Evolutionary conservation across 805 yeast species (phyloP).

Genomic region (Ogataea wickerhamii): DNA sequence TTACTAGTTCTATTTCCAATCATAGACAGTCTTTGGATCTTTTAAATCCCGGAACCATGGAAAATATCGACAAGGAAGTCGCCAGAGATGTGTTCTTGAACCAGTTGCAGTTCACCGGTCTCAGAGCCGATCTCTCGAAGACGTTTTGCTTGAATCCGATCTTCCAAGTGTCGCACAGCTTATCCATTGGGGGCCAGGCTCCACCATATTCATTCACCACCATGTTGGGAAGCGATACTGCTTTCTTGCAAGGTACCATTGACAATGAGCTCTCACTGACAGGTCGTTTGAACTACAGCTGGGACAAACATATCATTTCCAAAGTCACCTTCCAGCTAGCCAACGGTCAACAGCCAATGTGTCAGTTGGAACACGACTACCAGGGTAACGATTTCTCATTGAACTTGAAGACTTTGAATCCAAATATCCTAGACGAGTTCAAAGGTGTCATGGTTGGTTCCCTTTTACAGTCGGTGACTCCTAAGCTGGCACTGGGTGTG

Average conservation of each 20-base stretch:
- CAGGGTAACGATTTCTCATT: conserved; percentile 85
- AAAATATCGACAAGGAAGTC: conserved; percentile 90
- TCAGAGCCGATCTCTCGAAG: conserved; percentile 94
- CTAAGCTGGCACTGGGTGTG: conserved; percentile 81
- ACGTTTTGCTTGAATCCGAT: conserved; percentile 88
- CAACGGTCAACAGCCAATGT: conserved; percentile 86
- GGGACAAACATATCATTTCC: conserved; percentile 75
- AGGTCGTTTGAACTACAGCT: conserved; percentile 88
- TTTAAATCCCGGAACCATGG: conserved; percentile 91
- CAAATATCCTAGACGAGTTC: conserved; percentile 72
- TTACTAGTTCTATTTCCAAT: conserved; percentile 63
- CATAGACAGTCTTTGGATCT: conserved; percentile 82
- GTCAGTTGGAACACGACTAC: conserved; percentile 94
- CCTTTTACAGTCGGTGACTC: conserved; percentile 81
- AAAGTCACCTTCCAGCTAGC: conserved; percentile 87
- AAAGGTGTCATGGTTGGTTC: conserved; percentile 93
- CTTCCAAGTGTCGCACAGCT: conserved; percentile 94
- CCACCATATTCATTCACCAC: conserved; percentile 93
- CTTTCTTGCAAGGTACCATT: conserved; percentile 85
- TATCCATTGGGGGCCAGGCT: conserved; percentile 81
- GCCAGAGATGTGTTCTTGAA: conserved; percentile 86
- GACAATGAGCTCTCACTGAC: conserved; percentile 82
- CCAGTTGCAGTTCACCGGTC: conserved; percentile 89
- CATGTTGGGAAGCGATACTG: conserved; percentile 78
- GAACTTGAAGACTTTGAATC: conserved; percentile 89